phyloP scores from a whole-genome alignment of 2,329 filamentous ascomycete genomes.

The Coniella lustricola region DNA sequence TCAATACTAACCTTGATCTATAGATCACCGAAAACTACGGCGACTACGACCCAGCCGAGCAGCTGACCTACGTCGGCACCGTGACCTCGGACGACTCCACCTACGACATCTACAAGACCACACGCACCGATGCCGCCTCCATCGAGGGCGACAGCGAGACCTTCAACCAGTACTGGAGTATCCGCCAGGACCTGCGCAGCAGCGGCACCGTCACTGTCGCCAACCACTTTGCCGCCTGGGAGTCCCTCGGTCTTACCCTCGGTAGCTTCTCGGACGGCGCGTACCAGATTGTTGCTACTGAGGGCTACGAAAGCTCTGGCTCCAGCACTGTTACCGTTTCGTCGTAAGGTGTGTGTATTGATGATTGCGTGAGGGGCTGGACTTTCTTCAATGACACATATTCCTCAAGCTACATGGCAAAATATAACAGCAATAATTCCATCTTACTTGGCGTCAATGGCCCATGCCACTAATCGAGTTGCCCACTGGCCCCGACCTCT shows the following conservation, averaged over 20 bases:
- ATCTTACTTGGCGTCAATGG: too few relatives aligned
- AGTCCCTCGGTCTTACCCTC: constrained; percentile 34
- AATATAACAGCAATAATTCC: too few relatives aligned
- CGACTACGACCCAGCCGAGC: constrained; percentile 34
- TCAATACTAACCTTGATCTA: too few relatives aligned
- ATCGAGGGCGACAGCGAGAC: constrained; percentile 42
- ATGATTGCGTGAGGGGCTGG: too few relatives aligned
- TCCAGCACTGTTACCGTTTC: constrained; percentile 32
- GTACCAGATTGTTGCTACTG: constrained; percentile 47
- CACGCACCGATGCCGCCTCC: constrained; percentile 33
- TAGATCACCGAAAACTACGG: constrained; percentile 33
- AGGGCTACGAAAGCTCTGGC: constrained; percentile 44
- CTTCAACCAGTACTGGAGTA: constrained; percentile 45
- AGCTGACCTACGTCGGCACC: constrained; percentile 26
- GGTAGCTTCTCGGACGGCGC: constrained; percentile 33
- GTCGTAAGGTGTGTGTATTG: too few relatives aligned
- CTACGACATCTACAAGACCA: constrained; percentile 30
- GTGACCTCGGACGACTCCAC: constrained; percentile 28
- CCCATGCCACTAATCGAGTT: too few relatives aligned
- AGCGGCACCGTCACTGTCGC: constrained; percentile 41
- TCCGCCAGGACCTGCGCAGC: constrained; percentile 39
- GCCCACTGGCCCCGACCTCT: too few relatives aligned
- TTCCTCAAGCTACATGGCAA: too few relatives aligned
- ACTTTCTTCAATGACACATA: too few relatives aligned
- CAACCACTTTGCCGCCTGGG: constrained; percentile 49